Evolutionary conservation across 495 filamentous ascomycete genomes (phyloP), one percentile per base, ranked within the genome.

Genomic region (Xylaria bambusicola): DNA sequence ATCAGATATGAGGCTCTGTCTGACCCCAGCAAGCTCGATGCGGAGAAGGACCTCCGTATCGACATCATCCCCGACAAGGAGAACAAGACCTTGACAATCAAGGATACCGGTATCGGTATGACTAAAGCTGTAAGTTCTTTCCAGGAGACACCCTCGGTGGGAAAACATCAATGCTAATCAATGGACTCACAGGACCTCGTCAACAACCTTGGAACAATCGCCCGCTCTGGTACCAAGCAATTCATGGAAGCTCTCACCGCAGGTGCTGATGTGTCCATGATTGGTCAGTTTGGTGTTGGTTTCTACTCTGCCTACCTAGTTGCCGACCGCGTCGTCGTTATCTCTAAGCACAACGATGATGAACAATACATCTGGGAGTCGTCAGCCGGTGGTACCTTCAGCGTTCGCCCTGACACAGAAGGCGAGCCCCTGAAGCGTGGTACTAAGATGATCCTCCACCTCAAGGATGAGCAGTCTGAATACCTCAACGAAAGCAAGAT

Each of bases 341-440:
- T 96, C 72, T 97, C 93, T 66, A 98, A 97, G 87, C 82, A 96
- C 87, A 98, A 98, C 75, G 94, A 98, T 82, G 94, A 98, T 69
- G 94, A 98, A 85, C 94, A 98, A 82, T 98, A 98, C 84, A 83
- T 97, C 77, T 98, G 94, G 94, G 94, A 98, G 85, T 98, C 94
- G 31, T 88, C 84, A 71, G 94, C 94, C 62, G 94, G 94, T 77
- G 94, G 94, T 65, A 98, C 94, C 71, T 98, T 98, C 87, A 96
- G 86, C 70, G 87, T 98, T 75, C 86, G 79, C 62, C 84, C 88
- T 60, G 94, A 98, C 76, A 94, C 90, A 65, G 91, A 96, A 68
- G 88, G 91, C 64, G 89, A 93, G 82, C 88, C 81, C 57, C 82
- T 98, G 63, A 91, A 91, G 70, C 95, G 94, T 74, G 94, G 94